Conservation (phyloP, 2,329 filamentous ascomycete genomes). For the Macrophomina tecta region DNA sequence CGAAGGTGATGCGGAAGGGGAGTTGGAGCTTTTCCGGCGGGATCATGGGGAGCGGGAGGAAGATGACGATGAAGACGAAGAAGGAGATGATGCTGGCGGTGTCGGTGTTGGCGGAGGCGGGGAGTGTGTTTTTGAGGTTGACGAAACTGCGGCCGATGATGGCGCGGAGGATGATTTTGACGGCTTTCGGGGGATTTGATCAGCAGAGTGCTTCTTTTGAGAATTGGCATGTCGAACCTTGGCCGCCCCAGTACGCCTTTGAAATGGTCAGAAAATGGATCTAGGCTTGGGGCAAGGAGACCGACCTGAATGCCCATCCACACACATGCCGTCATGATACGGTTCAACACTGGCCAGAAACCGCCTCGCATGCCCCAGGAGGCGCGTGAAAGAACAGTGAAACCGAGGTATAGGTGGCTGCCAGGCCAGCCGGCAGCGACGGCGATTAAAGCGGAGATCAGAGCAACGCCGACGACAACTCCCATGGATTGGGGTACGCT, state of each 20-base stretch:
- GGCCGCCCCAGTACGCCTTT: constrained; percentile 27
- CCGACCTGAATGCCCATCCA: constrained; percentile 34
- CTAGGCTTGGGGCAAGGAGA: not conserved
- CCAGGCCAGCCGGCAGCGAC: constrained; percentile 45
- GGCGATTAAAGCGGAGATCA: constrained; percentile 42
- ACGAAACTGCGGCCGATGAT: constrained; percentile 22
- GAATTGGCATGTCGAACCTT: constrained; percentile 2
- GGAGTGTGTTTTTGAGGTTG: constrained; percentile 40
- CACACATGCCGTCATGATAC: constrained; percentile 34
- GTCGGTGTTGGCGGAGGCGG: constrained; percentile 41
- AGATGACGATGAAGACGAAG: constrained; percentile 43
- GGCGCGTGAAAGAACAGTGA: constrained; percentile 39
- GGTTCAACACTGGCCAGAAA: constrained; percentile 35
- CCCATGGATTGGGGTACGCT: constrained; percentile 41
- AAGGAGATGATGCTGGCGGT: constrained; percentile 45
- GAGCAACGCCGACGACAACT: constrained; percentile 40
- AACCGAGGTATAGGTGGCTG: constrained; percentile 42
- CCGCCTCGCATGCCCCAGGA: constrained; percentile 33
- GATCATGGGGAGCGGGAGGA: constrained; percentile 55
- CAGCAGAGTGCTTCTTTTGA: not conserved
- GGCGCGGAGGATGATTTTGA: constrained; percentile 28
- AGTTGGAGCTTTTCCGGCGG: constrained; percentile 56
- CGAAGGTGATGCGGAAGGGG: constrained; percentile 52
- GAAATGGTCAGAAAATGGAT: not conserved
- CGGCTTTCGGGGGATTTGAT: not conserved